A percentile compares a stretch with the other conserved stretches of the same genome.
phyloP scores from a whole-genome alignment of 805 yeast species.

The Candida nanaspora region DNA sequence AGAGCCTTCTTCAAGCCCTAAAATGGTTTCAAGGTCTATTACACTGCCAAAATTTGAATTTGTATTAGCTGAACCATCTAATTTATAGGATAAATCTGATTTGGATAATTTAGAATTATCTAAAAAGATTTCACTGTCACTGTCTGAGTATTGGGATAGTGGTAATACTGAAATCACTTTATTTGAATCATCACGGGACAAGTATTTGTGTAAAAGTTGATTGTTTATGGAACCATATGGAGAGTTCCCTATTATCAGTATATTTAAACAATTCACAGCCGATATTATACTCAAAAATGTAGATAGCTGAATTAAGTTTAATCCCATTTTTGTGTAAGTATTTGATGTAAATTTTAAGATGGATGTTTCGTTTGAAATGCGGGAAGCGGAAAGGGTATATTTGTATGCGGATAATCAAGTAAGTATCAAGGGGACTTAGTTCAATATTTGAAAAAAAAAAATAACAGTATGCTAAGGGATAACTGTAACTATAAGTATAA shows the following conservation, averaged over 20 bases:
- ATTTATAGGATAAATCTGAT: conserved; percentile 4
- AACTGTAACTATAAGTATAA: too few relatives aligned
- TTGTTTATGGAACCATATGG: conserved; percentile 17
- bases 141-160: conserved; percentile 3
- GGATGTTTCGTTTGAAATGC: too few relatives aligned
- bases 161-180: conserved; percentile 18
- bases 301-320: background rate
- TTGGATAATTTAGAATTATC: conserved; percentile 9
- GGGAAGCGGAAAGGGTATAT: too few relatives aligned
- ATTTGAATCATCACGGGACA: conserved; percentile 6
- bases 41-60: too few relatives aligned
- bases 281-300: background rate
- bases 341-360: background rate
- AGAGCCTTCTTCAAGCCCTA: background rate
- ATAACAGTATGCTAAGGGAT: too few relatives aligned
- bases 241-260: conserved; percentile 13
- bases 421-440: too few relatives aligned
- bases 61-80: too few relatives aligned
- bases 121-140: conserved; percentile 4
- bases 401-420: too few relatives aligned
- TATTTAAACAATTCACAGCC: conserved; percentile 7
- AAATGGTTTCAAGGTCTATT: too few relatives aligned
- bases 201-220: conserved; percentile 12
- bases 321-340: too few relatives aligned
- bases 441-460: too few relatives aligned